These are phyloP conservation scores for Nigrospora sphaerica DNA, from an alignment of 2,329 filamentous ascomycete species.

Conservation along the genomic window DNA sequence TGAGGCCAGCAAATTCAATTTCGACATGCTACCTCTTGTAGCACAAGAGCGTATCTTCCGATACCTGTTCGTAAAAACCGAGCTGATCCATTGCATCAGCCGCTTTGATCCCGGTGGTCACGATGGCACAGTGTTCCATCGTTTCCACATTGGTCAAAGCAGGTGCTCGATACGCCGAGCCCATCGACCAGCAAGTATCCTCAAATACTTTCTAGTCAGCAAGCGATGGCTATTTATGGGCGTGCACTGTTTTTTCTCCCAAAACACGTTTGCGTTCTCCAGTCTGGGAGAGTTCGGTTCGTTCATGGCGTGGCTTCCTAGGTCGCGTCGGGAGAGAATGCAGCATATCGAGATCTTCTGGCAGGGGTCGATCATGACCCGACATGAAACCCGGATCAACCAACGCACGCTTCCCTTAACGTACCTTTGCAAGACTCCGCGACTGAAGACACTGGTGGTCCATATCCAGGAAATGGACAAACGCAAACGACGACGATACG, in stretches of 20 bases:
- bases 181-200: slow-evolving; percentile 24
- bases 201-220: slow-evolving; percentile 30
- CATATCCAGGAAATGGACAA: slow-evolving; percentile 12
- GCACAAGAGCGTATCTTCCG: slow-evolving; percentile 24
- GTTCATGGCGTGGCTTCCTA: slow-evolving; percentile 23
- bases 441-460: slow-evolving; percentile 32
- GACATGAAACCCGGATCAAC: slow-evolving; percentile 17
- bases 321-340: background rate
- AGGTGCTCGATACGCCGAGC: slow-evolving; percentile 25
- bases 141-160: slow-evolving; percentile 29
- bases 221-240: slow-evolving; percentile 32
- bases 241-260: slow-evolving; percentile 36
- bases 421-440: slow-evolving; percentile 25
- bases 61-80: slow-evolving; percentile 20
- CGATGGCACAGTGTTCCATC: slow-evolving; percentile 11
- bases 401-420: slow-evolving; percentile 27
- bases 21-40: slow-evolving; percentile 13
- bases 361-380: background rate
- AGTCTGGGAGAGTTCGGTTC: slow-evolving; percentile 42
- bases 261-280: slow-evolving; percentile 44
- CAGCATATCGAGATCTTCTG: background rate
- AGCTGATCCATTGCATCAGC: slow-evolving; percentile 30
- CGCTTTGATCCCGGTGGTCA: slow-evolving; percentile 24
- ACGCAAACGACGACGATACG: slow-evolving; percentile 13
- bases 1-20: background rate